Base-by-base conservation (phyloP, 306 rosid genomes). In the Boehmeria nivea region DNA sequence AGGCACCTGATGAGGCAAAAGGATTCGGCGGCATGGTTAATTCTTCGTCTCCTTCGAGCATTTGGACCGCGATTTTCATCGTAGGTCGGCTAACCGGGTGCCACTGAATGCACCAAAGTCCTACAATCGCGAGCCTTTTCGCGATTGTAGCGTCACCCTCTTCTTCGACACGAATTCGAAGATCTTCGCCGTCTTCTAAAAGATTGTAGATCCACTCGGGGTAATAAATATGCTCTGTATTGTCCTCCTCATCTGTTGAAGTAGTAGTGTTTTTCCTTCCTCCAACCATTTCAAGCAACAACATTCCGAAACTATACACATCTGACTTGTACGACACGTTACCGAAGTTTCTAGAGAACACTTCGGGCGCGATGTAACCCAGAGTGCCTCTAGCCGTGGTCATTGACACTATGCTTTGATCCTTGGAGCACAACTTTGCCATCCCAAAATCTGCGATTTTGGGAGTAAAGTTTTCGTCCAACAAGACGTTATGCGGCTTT, bases 351-450 rank as follows among this genome's bases (percentile, higher is more conserved):
- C 21, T 54, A 8, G 40, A 33, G 59, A 33, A 54, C 6, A 54
- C 40, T 34, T 54, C 59, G 1, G 59, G 59, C 2, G 59, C 59
- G 13, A 54, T 54, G 15, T 54, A 54, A 8, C 59, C 59, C 1
- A 54, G 3, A 1, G 59, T 54, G 10, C 59, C 59, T 54, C 59
- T 54, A 17, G 59, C 59, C 3, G 26, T 36, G 4, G 25, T 54
- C 42, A 54, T 31, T 1, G 59, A 54, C 8, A 33, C 59, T 4
- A 54, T 1, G 17, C 38, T 51, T 7, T 28, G 21, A 26, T 24
- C 59, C 24, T 31, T 31, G 3, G 38, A 27, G 15, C 57, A 51
- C 19, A 51, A 28, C 13, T 27, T 51, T 2, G 57, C 57, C 8
- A 51, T 23, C 6, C 57, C 57, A 9, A 51, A 51, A 24, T 51